Conservation (phyloP, 2,329 filamentous ascomycete genomes). For the Diaporthe nobilis region DNA sequence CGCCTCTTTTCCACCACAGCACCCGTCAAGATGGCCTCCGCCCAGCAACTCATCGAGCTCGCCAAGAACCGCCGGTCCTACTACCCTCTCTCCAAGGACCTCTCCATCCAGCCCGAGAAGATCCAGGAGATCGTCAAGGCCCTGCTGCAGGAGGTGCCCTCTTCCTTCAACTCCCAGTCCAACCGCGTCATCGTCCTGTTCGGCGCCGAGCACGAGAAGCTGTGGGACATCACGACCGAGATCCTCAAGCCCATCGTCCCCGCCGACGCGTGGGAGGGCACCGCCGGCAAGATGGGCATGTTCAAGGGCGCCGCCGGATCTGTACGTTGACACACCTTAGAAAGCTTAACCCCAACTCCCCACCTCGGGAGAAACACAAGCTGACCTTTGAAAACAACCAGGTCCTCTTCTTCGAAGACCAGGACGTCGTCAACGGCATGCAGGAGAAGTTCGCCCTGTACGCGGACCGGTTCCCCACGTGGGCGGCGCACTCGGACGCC, state of each 20-base stretch:
- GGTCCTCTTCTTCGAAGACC: constrained; percentile 91
- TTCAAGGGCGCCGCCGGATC: constrained; percentile 84
- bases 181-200: constrained; percentile 84
- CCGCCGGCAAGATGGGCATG: constrained; percentile 57
- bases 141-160: constrained; percentile 78
- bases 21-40: constrained; percentile 58
- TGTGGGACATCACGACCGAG: constrained; percentile 83
- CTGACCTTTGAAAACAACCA: constrained; percentile 45
- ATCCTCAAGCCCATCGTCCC: constrained; percentile 78
- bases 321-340: constrained; percentile 56
- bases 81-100: constrained; percentile 77
- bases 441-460: constrained; percentile 80
- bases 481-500: constrained; percentile 82
- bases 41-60: constrained; percentile 68
- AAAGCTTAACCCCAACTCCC: neutral
- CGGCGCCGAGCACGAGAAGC: constrained; percentile 85
- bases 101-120: constrained; percentile 69
- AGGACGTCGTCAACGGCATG: constrained; percentile 73
- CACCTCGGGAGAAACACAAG: neutral
- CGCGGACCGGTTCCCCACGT: constrained; percentile 83
- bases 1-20: constrained; percentile 46
- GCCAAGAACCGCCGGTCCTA: constrained; percentile 77
- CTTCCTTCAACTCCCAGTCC: constrained; percentile 90
- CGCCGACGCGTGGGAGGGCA: constrained; percentile 71
- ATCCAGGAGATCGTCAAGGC: constrained; percentile 76